Conservation (phyloP, 805 yeast genomes). For the Kazachstania taianensis region DNA sequence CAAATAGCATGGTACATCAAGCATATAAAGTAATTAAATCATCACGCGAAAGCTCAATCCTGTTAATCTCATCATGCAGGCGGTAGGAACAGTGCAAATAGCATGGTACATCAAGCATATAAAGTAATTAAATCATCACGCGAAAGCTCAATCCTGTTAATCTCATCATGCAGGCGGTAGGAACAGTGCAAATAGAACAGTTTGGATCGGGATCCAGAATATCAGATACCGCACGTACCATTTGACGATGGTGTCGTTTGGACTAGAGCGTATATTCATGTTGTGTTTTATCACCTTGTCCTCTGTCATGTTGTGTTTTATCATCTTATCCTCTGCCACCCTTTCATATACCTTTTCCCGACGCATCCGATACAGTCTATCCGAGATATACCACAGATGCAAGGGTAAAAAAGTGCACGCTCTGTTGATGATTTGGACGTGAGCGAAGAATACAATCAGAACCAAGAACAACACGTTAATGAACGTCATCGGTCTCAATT, state of each 20-base stretch:
- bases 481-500: constrained; percentile 32
- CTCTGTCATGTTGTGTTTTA: neutral
- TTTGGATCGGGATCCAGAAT: constrained; percentile 59
- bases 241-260: constrained; percentile 24
- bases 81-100: too few species aligned
- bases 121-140: too few species aligned
- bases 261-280: too few species aligned
- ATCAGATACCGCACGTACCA: constrained; percentile 40
- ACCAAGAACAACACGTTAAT: constrained; percentile 37
- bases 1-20: too few species aligned
- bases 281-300: too few species aligned
- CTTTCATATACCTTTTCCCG: neutral
- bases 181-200: constrained; percentile 67
- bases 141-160: neutral
- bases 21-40: too few species aligned
- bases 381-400: constrained; percentile 60
- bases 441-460: constrained; percentile 54
- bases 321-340: neutral
- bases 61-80: too few species aligned
- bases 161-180: constrained; percentile 75
- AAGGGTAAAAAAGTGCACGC: constrained; percentile 70
- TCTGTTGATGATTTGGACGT: constrained; percentile 79
- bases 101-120: too few species aligned
- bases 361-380: constrained; percentile 14
- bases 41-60: too few species aligned